Evolutionary conservation across 2,329 filamentous ascomycete genomes (phyloP).

Genomic region (Aspergillus pseudoviridinutans): DNA sequence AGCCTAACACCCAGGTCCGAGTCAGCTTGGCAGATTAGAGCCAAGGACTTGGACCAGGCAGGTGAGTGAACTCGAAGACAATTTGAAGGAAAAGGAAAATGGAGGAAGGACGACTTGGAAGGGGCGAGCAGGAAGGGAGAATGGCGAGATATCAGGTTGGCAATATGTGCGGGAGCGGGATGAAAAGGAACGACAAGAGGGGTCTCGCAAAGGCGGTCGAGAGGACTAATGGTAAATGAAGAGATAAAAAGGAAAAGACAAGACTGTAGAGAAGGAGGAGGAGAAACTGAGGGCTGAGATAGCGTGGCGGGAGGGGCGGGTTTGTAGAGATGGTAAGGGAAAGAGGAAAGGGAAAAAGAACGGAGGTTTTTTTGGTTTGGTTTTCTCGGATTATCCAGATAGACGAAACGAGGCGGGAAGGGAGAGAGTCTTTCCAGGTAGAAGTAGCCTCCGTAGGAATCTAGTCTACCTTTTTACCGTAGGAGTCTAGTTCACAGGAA

Average conservation of each 20-base stretch:
- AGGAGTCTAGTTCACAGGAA: not conserved
- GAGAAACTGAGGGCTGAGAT: not conserved
- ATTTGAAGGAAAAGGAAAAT: slow-evolving; percentile 8
- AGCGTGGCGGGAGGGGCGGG: slow-evolving; percentile 8
- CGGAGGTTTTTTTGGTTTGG: slow-evolving; percentile 15
- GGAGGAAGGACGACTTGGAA: slow-evolving; percentile 6
- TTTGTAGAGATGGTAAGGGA: slow-evolving; percentile 7
- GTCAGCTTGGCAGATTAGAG: slow-evolving; percentile 47
- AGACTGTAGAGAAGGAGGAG: slow-evolving; percentile 5
- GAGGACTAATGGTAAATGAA: slow-evolving; percentile 12
- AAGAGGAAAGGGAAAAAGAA: slow-evolving; percentile 14
- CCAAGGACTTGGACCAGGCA: slow-evolving; percentile 45
- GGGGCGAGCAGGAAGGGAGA: slow-evolving; percentile 2
- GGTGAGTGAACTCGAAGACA: slow-evolving; percentile 22
- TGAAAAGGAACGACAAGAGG: slow-evolving; percentile 16
- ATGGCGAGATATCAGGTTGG: slow-evolving; percentile 8
- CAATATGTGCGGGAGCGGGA: slow-evolving; percentile 2
- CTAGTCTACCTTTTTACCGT: too few relatives aligned
- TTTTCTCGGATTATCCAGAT: slow-evolving; percentile 16
- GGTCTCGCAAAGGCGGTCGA: slow-evolving; percentile 10
- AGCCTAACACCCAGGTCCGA: slow-evolving; percentile 41
- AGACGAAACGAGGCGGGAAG: slow-evolving; percentile 17
- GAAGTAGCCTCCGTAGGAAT: not conserved
- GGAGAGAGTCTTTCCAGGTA: slow-evolving; percentile 1
- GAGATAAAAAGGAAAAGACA: slow-evolving; percentile 9